phyloP scores from a whole-genome alignment of 73 alveolate genomes.

The Stentor coeruleus region DNA sequence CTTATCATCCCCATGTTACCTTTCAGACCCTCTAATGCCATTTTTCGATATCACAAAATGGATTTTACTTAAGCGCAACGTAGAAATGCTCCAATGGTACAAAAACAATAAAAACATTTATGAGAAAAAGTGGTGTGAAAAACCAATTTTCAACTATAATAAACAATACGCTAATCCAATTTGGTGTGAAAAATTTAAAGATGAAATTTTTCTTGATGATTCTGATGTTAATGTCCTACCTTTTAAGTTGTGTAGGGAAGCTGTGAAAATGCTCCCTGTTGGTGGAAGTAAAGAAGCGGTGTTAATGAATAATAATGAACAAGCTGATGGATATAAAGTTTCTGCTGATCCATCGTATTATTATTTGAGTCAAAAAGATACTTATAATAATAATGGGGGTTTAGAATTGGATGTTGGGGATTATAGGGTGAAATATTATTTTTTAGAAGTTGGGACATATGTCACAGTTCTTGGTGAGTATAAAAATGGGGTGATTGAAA shows the following conservation, averaged over 20 bases:
- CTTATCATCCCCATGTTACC: background rate
- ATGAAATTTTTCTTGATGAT: background rate
- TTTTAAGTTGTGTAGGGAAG: background rate
- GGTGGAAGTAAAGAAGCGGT: background rate
- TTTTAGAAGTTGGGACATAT: background rate
- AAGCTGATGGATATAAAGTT: background rate
- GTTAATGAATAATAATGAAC: background rate
- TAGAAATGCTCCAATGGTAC: conserved; percentile 7
- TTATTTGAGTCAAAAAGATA: background rate
- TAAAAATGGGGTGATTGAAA: background rate
- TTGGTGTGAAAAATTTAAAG: background rate
- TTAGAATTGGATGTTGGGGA: background rate
- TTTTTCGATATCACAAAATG: background rate
- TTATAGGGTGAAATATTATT: background rate
- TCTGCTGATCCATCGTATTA: background rate
- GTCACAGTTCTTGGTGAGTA: background rate
- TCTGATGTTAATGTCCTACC: background rate
- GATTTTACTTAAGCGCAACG: background rate
- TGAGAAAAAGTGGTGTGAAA: background rate
- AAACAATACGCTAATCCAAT: background rate
- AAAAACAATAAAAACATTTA: background rate
- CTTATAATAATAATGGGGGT: no score
- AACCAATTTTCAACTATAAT: background rate
- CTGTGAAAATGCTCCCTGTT: background rate
- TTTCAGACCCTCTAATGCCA: conserved; percentile 1